phyloP scores from a whole-genome alignment of 768 basidiomycete species.

The Leccinum ochraceum region DNA sequence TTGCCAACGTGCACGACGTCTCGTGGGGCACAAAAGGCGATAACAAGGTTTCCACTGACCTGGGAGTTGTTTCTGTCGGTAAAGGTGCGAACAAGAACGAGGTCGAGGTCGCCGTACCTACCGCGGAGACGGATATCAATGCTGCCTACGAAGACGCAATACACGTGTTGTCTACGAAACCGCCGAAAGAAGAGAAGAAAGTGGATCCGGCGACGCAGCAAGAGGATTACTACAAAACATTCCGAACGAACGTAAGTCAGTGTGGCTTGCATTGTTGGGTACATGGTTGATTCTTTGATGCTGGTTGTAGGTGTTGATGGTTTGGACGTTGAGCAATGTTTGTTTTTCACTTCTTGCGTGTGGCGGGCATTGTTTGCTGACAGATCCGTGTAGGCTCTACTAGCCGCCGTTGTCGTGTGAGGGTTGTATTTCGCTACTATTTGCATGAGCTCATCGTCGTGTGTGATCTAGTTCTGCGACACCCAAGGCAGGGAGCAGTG shows the following conservation, averaged over 20 bases:
- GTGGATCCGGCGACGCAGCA: slow-evolving; percentile 63
- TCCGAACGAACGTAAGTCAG: slow-evolving; percentile 75
- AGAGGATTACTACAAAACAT: slow-evolving; percentile 86
- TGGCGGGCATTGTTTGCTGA: slow-evolving; percentile 11
- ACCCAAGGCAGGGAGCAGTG: slow-evolving; percentile 50
- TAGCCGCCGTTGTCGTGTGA: slow-evolving; percentile 76
- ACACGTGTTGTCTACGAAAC: slow-evolving; percentile 73
- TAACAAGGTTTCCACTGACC: slow-evolving; percentile 80
- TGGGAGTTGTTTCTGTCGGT: slow-evolving; percentile 74
- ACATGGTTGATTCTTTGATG: slow-evolving; percentile 14
- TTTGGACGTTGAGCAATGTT: slow-evolving; percentile 89
- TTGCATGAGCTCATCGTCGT: slow-evolving; percentile 1
- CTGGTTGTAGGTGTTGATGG: slow-evolving; percentile 63
- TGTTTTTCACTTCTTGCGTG: slow-evolving; percentile 29
- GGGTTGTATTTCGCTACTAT: slow-evolving; percentile 32
- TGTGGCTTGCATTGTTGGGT: background rate
- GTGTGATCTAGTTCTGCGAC: slow-evolving; percentile 31
- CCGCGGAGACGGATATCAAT: slow-evolving; percentile 86
- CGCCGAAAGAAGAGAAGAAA: slow-evolving; percentile 68
- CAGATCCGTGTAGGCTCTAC: slow-evolving; percentile 47
- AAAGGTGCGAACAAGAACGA: slow-evolving; percentile 66
- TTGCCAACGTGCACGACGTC: slow-evolving; percentile 88
- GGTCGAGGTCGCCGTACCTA: slow-evolving; percentile 85
- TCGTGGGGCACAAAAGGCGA: slow-evolving; percentile 97
- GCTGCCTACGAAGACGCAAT: slow-evolving; percentile 91